Base-by-base conservation (phyloP, 768 basidiomycete species). In the Pleurotus eryngii region DNA sequence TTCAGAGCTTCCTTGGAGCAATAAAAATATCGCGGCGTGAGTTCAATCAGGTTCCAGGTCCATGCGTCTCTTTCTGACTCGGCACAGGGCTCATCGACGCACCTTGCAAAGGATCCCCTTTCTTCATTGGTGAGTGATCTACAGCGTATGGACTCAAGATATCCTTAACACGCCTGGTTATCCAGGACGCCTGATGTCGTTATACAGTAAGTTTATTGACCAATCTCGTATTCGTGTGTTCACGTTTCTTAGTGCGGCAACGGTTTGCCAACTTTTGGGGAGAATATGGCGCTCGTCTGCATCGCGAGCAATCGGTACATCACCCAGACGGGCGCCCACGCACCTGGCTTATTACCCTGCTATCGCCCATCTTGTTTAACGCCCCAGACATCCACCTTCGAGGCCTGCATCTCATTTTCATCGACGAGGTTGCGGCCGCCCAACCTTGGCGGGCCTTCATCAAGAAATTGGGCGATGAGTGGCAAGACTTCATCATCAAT, bases 281-380 rank as follows among this genome's bases (percentile, higher is more conserved):
- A 4, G 74, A 80, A 59, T 65, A 71, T 1, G 72, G 72, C 40
- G 77, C 76, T 5, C 76, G 81, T 11, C 68, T 82, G 1, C 63
- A 69, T 26, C 65, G 67, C 4, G 59, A 70, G 35, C 69, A 72
- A 59, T 69, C 73, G 0, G 57, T 59, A 4, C 63, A 61, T 15
- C 63, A 56, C 35, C 55, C 35, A n/a, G 35, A 46, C 0, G 46
- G 49, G 18, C 45, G 22, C 12, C 15, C 39, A 3, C 55, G 47
- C 18, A 73, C 79, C 15, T 55, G 55, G 27, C 45, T 68, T n/a
- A 73, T 82, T 64, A 64, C 51, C 35, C 56, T 69, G 0, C 45
- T 74, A 7, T 76, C 76, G 0, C 74, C 71, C 0, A 4, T 80
- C 2, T 61, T 82, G n/a, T 81, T 84, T 64, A 74, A 68, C 57